Evolutionary conservation across 192 early-diverging fungal species (phyloP).

Genomic region (Rhizoclosmatium sp.): DNA sequence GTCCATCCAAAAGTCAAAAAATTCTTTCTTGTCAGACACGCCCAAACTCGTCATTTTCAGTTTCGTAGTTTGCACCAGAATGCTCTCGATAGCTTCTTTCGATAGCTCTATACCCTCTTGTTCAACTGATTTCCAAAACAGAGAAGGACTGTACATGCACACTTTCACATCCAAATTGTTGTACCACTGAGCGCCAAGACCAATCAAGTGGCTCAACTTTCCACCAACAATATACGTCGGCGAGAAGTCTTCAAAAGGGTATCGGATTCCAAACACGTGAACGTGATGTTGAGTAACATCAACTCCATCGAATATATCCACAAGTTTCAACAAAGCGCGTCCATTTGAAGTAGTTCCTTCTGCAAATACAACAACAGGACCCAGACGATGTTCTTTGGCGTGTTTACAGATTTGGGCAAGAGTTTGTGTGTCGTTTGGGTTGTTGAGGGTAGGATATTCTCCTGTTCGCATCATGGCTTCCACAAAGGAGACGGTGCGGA

Average conservation of each 20-base stretch:
- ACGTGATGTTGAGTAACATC: no score
- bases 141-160: background rate
- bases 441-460: background rate
- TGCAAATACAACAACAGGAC: constrained; percentile 71
- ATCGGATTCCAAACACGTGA: constrained; percentile 21
- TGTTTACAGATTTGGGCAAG: background rate
- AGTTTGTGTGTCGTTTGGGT: background rate
- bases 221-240: constrained; percentile 24
- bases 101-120: no score
- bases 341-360: constrained; percentile 86
- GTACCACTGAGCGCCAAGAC: background rate
- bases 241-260: constrained; percentile 5
- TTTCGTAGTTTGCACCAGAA: background rate
- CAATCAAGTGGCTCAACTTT: constrained; percentile 29
- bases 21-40: constrained; percentile 19
- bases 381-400: background rate
- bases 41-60: constrained; percentile 24
- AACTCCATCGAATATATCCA: background rate
- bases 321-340: constrained; percentile 68
- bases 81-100: background rate
- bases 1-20: constrained; percentile 26
- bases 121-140: no score
- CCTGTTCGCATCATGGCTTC: constrained; percentile 6
- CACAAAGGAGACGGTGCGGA: constrained; percentile 4
- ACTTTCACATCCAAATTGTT: constrained; percentile 23